These are phyloP conservation scores for Colletotrichum falcatum DNA, from an alignment of 2,329 filamentous ascomycete genomes.

Conservation along the genomic window DNA sequence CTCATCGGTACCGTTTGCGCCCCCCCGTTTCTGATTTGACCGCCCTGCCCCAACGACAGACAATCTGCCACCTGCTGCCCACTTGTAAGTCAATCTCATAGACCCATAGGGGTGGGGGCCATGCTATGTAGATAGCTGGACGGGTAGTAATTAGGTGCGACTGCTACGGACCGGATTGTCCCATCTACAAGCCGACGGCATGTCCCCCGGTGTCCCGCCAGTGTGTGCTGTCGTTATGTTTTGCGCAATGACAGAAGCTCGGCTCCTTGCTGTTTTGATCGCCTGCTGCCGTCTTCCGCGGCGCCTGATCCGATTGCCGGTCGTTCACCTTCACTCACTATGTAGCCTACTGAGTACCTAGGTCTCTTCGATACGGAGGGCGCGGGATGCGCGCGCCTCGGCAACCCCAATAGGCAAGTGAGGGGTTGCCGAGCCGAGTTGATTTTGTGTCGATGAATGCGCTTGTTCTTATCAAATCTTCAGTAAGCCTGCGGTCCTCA, in stretches of 20 bases:
- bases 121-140: too few relatives aligned
- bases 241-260: slow-evolving; percentile 3
- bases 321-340: neutral
- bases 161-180: slow-evolving; percentile 3
- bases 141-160: too few relatives aligned
- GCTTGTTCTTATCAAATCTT: slow-evolving; percentile 2
- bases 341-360: too few relatives aligned
- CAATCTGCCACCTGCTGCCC: neutral
- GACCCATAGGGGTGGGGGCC: too few relatives aligned
- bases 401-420: slow-evolving; percentile 6
- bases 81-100: too few relatives aligned
- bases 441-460: slow-evolving; percentile 4
- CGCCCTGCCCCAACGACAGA: slow-evolving; percentile 1
- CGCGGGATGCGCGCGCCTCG: slow-evolving; percentile 20
- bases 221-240: slow-evolving; percentile 24
- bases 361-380: neutral
- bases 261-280: neutral
- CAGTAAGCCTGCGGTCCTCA: slow-evolving; percentile 11
- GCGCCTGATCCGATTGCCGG: slow-evolving; percentile 14
- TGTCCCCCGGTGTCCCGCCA: neutral
- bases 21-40: slow-evolving; percentile 20
- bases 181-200: slow-evolving; percentile 30
- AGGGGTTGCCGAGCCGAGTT: slow-evolving; percentile 10
- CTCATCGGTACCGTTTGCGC: neutral
- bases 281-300: slow-evolving; percentile 12